Base-by-base conservation (phyloP, 2,329 filamentous ascomycete genomes). In the Alternaria hordeiaustralica region DNA sequence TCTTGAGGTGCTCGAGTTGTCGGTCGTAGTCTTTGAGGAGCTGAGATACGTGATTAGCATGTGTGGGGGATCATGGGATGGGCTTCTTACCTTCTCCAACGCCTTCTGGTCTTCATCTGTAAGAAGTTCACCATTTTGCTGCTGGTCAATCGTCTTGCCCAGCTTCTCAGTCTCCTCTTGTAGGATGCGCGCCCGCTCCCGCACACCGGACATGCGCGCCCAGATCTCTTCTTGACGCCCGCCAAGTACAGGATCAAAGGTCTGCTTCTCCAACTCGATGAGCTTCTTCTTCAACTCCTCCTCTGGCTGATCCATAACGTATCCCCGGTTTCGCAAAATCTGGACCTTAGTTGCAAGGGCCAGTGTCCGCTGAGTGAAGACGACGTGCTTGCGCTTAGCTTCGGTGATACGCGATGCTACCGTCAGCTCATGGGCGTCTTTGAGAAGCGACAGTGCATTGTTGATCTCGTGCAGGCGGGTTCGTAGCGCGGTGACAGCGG, bases 201-300 rank as follows among this genome's bases (percentile, higher is more conserved):
- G 85, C 51, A 96, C 83, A 41, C 90, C 87, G 53, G 94, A 90
- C 82, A 96, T 87, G 49, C 92, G 85, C 68, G 92, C 93, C 92
- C 92, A 96, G 47, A 96, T 88, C 82, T 96, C 92, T 79, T 96
- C 93, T 75, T 93, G 90, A 69, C 92, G 84, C 3, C 92, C 92
- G 41, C 87, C 87, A 59, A 95, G 85, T 8, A 89, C 89, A 8
- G 93, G 92, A 74, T 96, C 92, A 67, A 89, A 88, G 26, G 93
- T 87, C 55, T 85, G 84, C 73, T 88, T 87, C 77, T 94, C 91
- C 61, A 96, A 82, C 23, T 83, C 84, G 73, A 89, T 83, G 62
- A 96, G 83, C 77, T 92, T 91, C 71, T 88, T 88, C 78, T 90
- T 89, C 49, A 96, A 79, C 68, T 92, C 90, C 73, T 96, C 93